Evolutionary conservation across 2,329 filamentous ascomycete species (phyloP).

Genomic region (Botrytis paeoniae): DNA sequence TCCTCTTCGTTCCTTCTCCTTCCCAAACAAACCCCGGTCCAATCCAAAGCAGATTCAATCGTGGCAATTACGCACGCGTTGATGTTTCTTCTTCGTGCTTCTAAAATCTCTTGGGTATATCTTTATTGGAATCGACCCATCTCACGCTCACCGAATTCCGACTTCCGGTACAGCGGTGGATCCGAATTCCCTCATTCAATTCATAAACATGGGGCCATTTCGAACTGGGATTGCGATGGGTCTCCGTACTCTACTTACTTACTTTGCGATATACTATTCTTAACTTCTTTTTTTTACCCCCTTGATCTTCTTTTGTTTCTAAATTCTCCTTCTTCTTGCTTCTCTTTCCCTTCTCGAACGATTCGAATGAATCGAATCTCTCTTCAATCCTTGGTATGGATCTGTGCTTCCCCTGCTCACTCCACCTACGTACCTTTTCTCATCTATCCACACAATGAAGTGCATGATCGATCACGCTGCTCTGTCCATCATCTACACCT

Average conservation of each 20-base stretch:
- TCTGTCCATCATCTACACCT: not conserved
- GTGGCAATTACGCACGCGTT: not conserved
- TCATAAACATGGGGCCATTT: not conserved
- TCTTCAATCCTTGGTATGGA: not conserved
- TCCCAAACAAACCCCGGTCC: not conserved
- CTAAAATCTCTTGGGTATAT: not conserved
- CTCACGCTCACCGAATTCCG: not conserved
- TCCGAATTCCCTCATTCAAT: not conserved
- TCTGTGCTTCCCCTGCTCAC: not conserved
- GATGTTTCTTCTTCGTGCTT: not conserved
- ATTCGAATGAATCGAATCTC: not conserved
- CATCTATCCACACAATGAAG: not conserved
- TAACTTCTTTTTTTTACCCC: not conserved
- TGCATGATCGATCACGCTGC: not conserved
- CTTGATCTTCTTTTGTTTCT: not conserved
- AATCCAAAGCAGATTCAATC: not conserved
- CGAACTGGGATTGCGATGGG: not conserved
- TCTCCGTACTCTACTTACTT: not conserved
- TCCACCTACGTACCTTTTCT: not conserved
- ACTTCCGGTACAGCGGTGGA: not conserved
- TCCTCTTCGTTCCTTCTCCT: not conserved
- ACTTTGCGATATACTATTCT: constrained; percentile 4
- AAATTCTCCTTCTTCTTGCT: not conserved
- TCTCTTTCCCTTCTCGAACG: constrained; percentile 1
- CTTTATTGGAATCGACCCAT: not conserved